phyloP scores from a whole-genome alignment of 192 early-diverging fungal species.

The Podila clonocystis region DNA sequence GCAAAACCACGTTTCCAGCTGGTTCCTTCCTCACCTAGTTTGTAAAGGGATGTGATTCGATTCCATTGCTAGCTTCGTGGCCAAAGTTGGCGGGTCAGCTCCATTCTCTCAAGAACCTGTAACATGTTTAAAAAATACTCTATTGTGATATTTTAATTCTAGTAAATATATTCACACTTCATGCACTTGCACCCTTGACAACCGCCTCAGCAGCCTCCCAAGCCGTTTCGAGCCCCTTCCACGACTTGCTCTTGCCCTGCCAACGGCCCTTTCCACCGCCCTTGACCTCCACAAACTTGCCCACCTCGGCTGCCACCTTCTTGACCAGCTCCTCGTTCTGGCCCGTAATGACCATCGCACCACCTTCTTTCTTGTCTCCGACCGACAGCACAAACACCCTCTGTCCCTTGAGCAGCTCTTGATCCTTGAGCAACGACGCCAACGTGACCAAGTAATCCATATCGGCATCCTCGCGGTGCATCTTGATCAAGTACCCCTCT shows the following conservation, averaged over 20 bases:
- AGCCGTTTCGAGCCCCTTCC: constrained; percentile 51
- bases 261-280: constrained; percentile 63
- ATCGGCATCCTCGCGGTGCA: constrained; percentile 60
- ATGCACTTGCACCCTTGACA: not conserved
- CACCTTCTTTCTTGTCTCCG: constrained; percentile 53
- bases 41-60: too few species aligned
- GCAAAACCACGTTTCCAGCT: too few species aligned
- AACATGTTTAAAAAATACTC: not conserved
- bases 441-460: constrained; percentile 54
- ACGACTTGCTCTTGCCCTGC: constrained; percentile 59
- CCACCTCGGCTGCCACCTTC: constrained; percentile 33
- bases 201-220: constrained; percentile 19
- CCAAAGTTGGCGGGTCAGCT: too few species aligned
- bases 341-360: constrained; percentile 55
- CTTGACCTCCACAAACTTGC: constrained; percentile 49
- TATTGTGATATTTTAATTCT: not conserved
- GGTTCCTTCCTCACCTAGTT: too few species aligned
- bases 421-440: constrained; percentile 41
- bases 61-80: too few species aligned
- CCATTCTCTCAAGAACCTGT: too few species aligned
- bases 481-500: constrained; percentile 28
- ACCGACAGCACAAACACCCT: constrained; percentile 51
- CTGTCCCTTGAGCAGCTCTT: constrained; percentile 27
- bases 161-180: not conserved
- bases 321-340: constrained; percentile 50